Percentiles rank a stretch among this genome's conserved stretches.
These are phyloP conservation scores for Termitomyces sp. DNA, from an alignment of 768 basidiomycete species.

Conservation along the genomic window DNA sequence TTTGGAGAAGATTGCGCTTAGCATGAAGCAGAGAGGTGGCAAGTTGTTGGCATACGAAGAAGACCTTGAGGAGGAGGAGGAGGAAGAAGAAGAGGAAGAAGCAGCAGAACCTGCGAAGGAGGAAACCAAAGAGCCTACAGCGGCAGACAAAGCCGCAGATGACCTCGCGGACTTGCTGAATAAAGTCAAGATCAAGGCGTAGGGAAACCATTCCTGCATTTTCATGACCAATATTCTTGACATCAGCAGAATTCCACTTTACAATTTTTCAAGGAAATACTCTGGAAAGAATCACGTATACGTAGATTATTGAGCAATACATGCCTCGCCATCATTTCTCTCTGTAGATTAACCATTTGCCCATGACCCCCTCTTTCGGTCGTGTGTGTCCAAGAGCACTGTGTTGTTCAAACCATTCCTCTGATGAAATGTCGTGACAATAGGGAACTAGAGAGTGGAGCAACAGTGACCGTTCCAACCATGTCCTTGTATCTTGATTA, in stretches of 20 bases:
- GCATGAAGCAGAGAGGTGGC: slow-evolving; percentile 61
- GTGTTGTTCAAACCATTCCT: slow-evolving; percentile 49
- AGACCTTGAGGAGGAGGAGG: slow-evolving; percentile 76
- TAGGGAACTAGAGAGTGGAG: slow-evolving; percentile 29
- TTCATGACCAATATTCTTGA: neutral
- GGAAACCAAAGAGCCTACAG: slow-evolving; percentile 18
- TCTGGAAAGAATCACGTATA: neutral
- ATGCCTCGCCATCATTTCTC: slow-evolving; percentile 21
- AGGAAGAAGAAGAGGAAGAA: slow-evolving; percentile 41
- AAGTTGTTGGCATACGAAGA: slow-evolving; percentile 66
- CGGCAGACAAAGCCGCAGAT: slow-evolving; percentile 33
- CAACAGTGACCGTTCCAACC: slow-evolving; percentile 45
- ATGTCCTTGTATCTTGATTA: slow-evolving; percentile 32
- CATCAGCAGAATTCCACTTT: neutral
- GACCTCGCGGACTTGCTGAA: slow-evolving; percentile 61
- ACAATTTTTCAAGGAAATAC: neutral
- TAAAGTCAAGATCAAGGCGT: slow-evolving; percentile 49
- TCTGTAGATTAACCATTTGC: slow-evolving; percentile 59
- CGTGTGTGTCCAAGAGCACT: slow-evolving; percentile 39
- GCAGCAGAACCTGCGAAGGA: slow-evolving; percentile 20
- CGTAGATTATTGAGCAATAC: neutral
- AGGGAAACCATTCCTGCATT: neutral
- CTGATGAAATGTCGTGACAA: slow-evolving; percentile 24
- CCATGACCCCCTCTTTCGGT: slow-evolving; percentile 50
- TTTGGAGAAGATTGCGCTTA: slow-evolving; percentile 44